phyloP scores from a whole-genome alignment of 768 basidiomycete species.

The Roridomyces roridus region DNA sequence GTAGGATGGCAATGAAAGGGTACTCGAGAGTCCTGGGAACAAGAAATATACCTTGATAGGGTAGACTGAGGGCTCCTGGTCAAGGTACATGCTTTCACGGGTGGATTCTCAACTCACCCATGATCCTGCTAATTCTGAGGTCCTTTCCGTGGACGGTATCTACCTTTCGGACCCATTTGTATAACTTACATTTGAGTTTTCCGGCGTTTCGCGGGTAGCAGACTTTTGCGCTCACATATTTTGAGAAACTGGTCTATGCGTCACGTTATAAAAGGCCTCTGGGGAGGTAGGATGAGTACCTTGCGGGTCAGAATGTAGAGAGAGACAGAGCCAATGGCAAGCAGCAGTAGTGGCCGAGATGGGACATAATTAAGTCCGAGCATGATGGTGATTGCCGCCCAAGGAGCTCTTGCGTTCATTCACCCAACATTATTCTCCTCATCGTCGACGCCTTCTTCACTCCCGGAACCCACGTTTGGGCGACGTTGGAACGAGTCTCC shows the following conservation, averaged over 20 bases:
- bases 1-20: no score
- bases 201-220: neutral
- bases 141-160: slow-evolving; percentile 16
- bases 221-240: neutral
- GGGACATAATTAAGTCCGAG: neutral
- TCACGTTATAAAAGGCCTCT: neutral
- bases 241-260: neutral
- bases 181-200: neutral
- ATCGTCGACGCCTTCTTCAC: no score
- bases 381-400: no score
- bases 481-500: no score
- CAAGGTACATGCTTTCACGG: neutral
- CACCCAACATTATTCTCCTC: no score
- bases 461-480: no score
- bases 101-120: neutral
- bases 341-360: neutral
- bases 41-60: slow-evolving; percentile 22
- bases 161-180: neutral
- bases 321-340: slow-evolving; percentile 3
- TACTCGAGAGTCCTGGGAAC: neutral
- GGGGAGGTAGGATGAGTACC: neutral
- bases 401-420: no score
- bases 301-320: slow-evolving; percentile 6
- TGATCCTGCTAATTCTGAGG: slow-evolving; percentile 16
- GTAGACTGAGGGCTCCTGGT: slow-evolving; percentile 10